These are phyloP conservation scores for Saccharum hybrid DNA, from an alignment of 202 grass and related monocot species.

Conservation along the genomic window DNA sequence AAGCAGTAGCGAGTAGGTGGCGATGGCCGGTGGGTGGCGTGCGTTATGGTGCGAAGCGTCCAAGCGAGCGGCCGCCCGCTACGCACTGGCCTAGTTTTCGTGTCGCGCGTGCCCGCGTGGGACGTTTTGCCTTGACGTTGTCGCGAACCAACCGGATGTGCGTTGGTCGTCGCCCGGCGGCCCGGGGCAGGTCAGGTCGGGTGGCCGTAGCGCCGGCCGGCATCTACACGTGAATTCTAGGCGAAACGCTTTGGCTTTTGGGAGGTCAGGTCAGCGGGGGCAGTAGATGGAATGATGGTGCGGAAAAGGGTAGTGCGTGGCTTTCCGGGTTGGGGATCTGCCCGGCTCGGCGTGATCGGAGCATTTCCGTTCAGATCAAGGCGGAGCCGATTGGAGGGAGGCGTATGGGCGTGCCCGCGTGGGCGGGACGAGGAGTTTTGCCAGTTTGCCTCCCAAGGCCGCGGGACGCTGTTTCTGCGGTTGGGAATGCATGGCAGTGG, in stretches of 20 bases:
- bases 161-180: neutral
- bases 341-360: neutral
- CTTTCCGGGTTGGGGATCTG: conserved; percentile 4
- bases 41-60: conserved; percentile 47
- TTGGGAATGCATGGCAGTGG: neutral
- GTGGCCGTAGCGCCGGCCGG: neutral
- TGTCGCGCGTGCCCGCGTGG: neutral
- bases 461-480: too few relatives aligned
- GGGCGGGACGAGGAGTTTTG: neutral
- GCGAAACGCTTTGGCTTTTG: conserved; percentile 30
- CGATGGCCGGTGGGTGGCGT: too few relatives aligned
- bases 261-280: neutral
- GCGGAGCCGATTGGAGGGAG: neutral
- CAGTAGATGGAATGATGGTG: conserved; percentile 21
- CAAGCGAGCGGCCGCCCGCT: neutral
- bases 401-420: too few relatives aligned
- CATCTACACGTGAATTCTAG: conserved; percentile 23
- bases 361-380: too few relatives aligned
- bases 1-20: conserved; percentile 36
- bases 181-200: too few relatives aligned
- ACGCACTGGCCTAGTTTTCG: neutral
- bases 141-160: neutral
- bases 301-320: conserved; percentile 30
- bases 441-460: neutral
- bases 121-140: neutral